phyloP scores from a whole-genome alignment of 495 filamentous ascomycete species.

The Penicillium desertorum region DNA sequence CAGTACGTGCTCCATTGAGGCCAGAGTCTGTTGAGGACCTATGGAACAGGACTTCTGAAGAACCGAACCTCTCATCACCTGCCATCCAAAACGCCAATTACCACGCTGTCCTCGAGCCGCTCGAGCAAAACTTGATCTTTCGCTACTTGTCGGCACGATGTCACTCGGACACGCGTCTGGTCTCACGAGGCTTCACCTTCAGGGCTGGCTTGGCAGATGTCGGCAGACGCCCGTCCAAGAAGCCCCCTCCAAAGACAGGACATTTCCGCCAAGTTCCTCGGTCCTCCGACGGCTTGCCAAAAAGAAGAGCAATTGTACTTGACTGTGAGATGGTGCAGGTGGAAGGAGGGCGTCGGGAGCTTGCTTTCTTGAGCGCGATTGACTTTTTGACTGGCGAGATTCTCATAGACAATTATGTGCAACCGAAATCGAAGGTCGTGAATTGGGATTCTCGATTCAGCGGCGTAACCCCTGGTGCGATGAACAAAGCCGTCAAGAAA shows the following conservation, averaged over 20 bases:
- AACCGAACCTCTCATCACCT: not conserved
- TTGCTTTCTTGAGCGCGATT: slow-evolving; percentile 37
- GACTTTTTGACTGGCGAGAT: slow-evolving; percentile 51
- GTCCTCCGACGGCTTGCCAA: not conserved
- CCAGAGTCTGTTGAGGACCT: not conserved
- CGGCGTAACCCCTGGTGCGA: slow-evolving; percentile 32
- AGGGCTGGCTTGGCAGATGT: not conserved
- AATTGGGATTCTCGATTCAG: slow-evolving; percentile 40
- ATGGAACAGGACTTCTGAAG: not conserved
- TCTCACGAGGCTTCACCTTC: slow-evolving; percentile 1
- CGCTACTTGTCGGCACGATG: slow-evolving; percentile 10
- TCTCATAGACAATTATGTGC: slow-evolving; percentile 44
- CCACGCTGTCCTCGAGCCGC: not conserved
- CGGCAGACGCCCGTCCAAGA: slow-evolving; percentile 1
- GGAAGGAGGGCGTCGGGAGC: slow-evolving; percentile 4
- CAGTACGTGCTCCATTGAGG: not conserved
- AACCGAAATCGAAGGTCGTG: slow-evolving; percentile 30
- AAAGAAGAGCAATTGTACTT: slow-evolving; percentile 26
- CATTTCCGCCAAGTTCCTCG: slow-evolving; percentile 1
- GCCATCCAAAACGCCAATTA: not conserved
- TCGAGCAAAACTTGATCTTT: slow-evolving; percentile 10
- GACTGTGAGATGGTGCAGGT: slow-evolving; percentile 40
- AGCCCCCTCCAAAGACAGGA: not conserved
- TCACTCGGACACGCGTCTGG: slow-evolving; percentile 10
- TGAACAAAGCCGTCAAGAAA: slow-evolving; percentile 30